phyloP scores from a whole-genome alignment of 2,329 filamentous ascomycete genomes.

The Massarina eburnea region DNA sequence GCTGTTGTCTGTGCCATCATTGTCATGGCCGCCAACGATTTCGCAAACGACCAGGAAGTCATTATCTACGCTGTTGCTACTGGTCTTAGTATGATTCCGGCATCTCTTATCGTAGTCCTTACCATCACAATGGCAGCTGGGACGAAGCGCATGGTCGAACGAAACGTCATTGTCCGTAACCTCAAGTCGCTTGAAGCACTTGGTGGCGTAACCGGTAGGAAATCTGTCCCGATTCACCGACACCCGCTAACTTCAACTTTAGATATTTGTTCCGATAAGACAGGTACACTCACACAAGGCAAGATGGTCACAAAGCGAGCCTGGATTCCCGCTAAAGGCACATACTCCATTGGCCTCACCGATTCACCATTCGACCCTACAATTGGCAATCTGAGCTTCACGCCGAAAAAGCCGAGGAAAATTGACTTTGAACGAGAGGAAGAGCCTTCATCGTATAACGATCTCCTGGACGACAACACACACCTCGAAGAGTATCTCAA shows the following conservation, averaged over 20 bases:
- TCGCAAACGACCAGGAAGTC: slow-evolving; percentile 42
- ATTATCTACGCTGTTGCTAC: slow-evolving; percentile 45
- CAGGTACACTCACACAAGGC: slow-evolving; percentile 44
- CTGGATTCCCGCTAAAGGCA: slow-evolving; percentile 42
- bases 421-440: slow-evolving; percentile 27
- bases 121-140: slow-evolving; percentile 45
- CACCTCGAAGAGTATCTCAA: slow-evolving; percentile 38
- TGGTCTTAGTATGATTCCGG: slow-evolving; percentile 43
- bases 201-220: slow-evolving; percentile 35
- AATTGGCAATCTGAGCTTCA: slow-evolving; percentile 31
- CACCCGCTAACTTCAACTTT: neutral
- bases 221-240: neutral
- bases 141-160: slow-evolving; percentile 40
- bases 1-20: slow-evolving; percentile 44
- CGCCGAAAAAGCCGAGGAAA: slow-evolving; percentile 22
- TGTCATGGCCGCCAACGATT: slow-evolving; percentile 43
- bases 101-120: slow-evolving; percentile 40
- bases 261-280: slow-evolving; percentile 57
- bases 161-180: slow-evolving; percentile 39
- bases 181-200: slow-evolving; percentile 40
- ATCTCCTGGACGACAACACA: slow-evolving; percentile 25
- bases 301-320: slow-evolving; percentile 42
- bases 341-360: slow-evolving; percentile 40
- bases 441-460: slow-evolving; percentile 15
- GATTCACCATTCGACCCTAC: slow-evolving; percentile 39